phyloP scores from a whole-genome alignment of 495 filamentous ascomycete genomes.

The Aspergillus ellipticus region DNA sequence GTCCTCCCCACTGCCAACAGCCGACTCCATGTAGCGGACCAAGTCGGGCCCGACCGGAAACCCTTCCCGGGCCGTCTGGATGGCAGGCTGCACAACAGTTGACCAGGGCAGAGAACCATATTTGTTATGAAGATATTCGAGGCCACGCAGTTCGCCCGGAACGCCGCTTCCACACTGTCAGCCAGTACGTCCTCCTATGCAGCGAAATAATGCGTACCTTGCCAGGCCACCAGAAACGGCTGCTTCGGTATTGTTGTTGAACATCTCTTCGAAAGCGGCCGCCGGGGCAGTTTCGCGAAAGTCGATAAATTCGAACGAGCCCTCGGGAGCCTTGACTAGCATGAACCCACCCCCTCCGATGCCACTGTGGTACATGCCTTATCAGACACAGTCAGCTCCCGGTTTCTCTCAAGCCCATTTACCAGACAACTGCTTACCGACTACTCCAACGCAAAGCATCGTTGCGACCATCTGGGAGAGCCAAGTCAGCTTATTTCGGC shows the following conservation, averaged over 20 bases:
- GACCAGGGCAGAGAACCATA: conserved; percentile 71
- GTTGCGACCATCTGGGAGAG: conserved; percentile 58
- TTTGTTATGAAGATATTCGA: conserved; percentile 69
- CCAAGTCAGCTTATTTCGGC: background rate
- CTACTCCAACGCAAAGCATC: conserved; percentile 69
- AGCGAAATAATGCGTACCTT: conserved; percentile 35
- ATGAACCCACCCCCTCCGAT: conserved; percentile 90
- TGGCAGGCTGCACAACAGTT: conserved; percentile 65
- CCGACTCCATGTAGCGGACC: conserved; percentile 61
- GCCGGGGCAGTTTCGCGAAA: conserved; percentile 84
- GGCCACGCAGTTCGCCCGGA: conserved; percentile 76
- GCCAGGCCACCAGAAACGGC: conserved; percentile 61
- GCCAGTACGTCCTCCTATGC: background rate
- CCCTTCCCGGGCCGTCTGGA: conserved; percentile 69
- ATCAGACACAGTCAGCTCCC: conserved; percentile 2
- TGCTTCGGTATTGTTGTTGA: conserved; percentile 49
- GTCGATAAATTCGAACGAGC: conserved; percentile 72
- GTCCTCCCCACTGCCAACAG: conserved; percentile 37
- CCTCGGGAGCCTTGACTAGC: conserved; percentile 62
- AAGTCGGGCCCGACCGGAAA: conserved; percentile 69
- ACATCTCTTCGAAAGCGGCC: conserved; percentile 78
- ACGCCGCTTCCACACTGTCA: conserved; percentile 52
- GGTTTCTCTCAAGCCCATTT: background rate
- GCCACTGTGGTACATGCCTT: conserved; percentile 83
- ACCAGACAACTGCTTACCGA: conserved; percentile 43